Percentiles rank a stretch among this genome's conserved stretches.
Evolutionary conservation across 163 green algal species (phyloP).

Genomic region (Scenedesmus sp.): DNA sequence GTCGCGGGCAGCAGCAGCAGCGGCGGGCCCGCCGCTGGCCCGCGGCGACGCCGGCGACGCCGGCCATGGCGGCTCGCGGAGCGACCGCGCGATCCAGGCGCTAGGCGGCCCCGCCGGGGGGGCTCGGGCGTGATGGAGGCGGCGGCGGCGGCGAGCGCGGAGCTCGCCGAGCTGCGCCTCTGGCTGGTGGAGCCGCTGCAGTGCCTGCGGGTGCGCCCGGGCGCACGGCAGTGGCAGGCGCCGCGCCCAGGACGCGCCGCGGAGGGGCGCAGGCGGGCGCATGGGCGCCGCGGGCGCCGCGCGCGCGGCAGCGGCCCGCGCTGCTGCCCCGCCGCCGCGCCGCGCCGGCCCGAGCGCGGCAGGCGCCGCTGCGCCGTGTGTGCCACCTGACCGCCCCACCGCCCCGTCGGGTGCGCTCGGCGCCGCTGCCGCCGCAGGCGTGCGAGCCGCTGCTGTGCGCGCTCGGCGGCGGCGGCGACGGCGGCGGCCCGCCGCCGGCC

Average conservation of each 20-base stretch:
- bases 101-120: too few relatives aligned
- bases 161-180: not conserved
- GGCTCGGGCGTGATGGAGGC: too few relatives aligned
- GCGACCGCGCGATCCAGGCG: too few relatives aligned
- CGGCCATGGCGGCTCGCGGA: too few relatives aligned
- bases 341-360: not conserved
- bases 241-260: too few relatives aligned
- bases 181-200: not conserved
- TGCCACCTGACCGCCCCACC: not conserved
- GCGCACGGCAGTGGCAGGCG: too few relatives aligned
- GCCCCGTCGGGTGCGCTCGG: not conserved
- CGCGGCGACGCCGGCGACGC: too few relatives aligned
- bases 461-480: not conserved
- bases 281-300: not conserved
- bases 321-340: not conserved
- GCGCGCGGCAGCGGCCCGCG: not conserved
- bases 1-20: too few relatives aligned
- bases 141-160: too few relatives aligned
- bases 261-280: too few relatives aligned
- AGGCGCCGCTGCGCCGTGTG: not conserved
- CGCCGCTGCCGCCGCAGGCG: not conserved
- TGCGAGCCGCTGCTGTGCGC: constrained; percentile 6
- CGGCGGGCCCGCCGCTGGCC: too few relatives aligned
- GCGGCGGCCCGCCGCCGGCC: not conserved
- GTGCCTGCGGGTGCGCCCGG: constrained; percentile 7